Conservation (phyloP, 345 rosid species). For the Boechera divaricarpa region DNA sequence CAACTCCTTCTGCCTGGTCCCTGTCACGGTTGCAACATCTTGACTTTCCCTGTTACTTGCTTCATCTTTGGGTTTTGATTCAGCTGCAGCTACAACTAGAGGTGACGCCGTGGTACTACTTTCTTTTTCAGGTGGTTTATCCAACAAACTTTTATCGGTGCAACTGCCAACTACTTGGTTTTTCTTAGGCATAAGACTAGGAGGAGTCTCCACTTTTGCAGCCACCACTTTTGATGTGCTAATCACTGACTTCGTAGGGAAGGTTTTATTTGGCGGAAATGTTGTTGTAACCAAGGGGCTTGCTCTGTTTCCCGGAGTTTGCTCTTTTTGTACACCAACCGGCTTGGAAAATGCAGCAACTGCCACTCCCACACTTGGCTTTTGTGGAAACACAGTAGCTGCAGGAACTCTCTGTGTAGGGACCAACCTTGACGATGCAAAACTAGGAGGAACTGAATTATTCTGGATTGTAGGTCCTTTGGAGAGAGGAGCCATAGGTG, state of each 20-base stretch:
- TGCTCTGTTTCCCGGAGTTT: conserved; percentile 43
- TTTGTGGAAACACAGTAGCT: conserved; percentile 23
- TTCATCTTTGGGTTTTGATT: conserved; percentile 41
- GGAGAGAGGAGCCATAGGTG: conserved; percentile 45
- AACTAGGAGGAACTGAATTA: conserved; percentile 40
- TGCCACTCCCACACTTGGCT: conserved; percentile 44
- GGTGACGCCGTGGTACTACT: conserved; percentile 24
- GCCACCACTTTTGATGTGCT: conserved; percentile 40
- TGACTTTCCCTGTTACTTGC: conserved; percentile 31
- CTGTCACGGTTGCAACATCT: conserved; percentile 39
- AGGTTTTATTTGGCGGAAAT: conserved; percentile 40
- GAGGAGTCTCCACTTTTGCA: conserved; percentile 39
- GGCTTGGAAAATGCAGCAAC: conserved; percentile 36
- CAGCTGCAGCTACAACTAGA: conserved; percentile 1
- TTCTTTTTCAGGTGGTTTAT: conserved; percentile 41
- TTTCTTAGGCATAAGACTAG: conserved; percentile 31
- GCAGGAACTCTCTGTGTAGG: conserved; percentile 45
- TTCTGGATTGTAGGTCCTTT: conserved; percentile 50
- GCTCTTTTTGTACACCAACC: conserved; percentile 39
- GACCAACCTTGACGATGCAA: conserved; percentile 37
- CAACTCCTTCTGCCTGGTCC: conserved; percentile 32
- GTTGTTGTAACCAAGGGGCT: conserved; percentile 25
- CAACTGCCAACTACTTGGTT: conserved; percentile 17
- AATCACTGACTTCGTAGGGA: conserved; percentile 37
- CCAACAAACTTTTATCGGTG: conserved; percentile 33